phyloP scores from a whole-genome alignment of 352 stramenopile genomes.

The Globisporangium lucens region DNA sequence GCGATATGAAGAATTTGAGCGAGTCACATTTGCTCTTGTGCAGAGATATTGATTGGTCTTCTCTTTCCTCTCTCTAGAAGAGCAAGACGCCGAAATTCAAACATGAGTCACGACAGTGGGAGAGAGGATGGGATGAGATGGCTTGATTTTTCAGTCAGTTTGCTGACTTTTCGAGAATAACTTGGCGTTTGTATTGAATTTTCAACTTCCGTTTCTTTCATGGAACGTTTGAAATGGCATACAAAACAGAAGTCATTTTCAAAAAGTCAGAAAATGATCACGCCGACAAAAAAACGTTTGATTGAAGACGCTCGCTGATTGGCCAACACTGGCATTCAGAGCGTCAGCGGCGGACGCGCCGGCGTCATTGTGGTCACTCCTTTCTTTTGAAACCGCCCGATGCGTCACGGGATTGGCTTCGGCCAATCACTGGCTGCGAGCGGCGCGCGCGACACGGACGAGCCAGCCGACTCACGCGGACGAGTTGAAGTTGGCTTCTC shows the following conservation, averaged over 20 bases:
- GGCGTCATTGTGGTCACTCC: conserved; percentile 15
- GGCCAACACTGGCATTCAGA: not conserved
- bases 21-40: not conserved
- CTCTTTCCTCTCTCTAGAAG: not conserved
- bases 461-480: not conserved
- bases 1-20: not conserved
- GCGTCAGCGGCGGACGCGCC: conserved; percentile 12
- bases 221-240: too few species aligned
- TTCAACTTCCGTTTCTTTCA: too few species aligned
- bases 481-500: conserved; percentile 11
- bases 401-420: not conserved
- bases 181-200: too few species aligned
- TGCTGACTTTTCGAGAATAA: too few species aligned
- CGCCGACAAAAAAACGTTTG: too few species aligned
- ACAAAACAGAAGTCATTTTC: too few species aligned
- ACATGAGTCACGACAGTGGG: too few species aligned
- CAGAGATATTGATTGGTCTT: not conserved
- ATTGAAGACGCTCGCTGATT: conserved; percentile 12
- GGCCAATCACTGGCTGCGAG: not conserved
- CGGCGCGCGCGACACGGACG: not conserved
- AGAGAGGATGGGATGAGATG: not conserved
- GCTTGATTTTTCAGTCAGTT: not conserved
- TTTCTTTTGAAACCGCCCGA: not conserved
- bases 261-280: too few species aligned
- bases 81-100: not conserved